A percentile compares a stretch with the other conserved stretches of the same genome.
Conservation (phyloP, 108 stramenopile genomes). For the Nannochloropsis salina region DNA sequence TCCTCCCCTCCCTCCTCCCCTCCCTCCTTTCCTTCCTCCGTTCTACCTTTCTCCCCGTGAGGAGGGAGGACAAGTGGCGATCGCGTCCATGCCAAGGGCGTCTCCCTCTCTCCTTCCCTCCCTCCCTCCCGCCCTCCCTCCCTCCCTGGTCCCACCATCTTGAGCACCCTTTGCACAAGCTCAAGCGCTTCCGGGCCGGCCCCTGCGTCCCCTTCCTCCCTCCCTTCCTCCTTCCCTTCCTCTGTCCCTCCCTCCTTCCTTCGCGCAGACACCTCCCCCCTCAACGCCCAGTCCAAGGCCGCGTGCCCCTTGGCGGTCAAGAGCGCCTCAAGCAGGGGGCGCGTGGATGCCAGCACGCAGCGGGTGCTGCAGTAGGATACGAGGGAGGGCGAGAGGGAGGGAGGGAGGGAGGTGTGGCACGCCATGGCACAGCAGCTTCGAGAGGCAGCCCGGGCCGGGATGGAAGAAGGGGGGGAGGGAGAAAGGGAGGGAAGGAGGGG, state of each 20-base stretch:
- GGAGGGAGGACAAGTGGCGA: no score
- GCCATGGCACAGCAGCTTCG: not conserved
- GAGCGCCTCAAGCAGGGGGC: not conserved
- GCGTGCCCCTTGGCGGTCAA: not conserved
- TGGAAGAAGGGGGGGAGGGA: not conserved
- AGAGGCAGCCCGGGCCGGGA: not conserved
- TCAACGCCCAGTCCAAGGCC: not conserved
- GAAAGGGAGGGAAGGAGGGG: conserved; percentile 13
- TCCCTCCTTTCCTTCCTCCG: no score
- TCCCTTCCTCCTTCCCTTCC: conserved; percentile 19
- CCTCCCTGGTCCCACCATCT: no score
- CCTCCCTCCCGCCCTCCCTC: no score
- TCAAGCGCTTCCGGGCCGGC: not conserved
- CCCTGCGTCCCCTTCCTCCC: not conserved
- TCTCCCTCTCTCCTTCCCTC: no score
- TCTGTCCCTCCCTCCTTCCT: not conserved
- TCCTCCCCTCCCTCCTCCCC: no score
- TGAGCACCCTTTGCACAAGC: no score
- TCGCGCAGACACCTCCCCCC: no score
- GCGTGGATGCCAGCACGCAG: not conserved
- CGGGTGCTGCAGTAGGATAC: not conserved
- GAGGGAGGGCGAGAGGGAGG: not conserved
- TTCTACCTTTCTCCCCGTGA: no score
- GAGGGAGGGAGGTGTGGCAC: not conserved
- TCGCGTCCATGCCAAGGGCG: no score